Conservation (phyloP, 1,284 basidiomycete species). For the Papiliotrema laurentii region DNA sequence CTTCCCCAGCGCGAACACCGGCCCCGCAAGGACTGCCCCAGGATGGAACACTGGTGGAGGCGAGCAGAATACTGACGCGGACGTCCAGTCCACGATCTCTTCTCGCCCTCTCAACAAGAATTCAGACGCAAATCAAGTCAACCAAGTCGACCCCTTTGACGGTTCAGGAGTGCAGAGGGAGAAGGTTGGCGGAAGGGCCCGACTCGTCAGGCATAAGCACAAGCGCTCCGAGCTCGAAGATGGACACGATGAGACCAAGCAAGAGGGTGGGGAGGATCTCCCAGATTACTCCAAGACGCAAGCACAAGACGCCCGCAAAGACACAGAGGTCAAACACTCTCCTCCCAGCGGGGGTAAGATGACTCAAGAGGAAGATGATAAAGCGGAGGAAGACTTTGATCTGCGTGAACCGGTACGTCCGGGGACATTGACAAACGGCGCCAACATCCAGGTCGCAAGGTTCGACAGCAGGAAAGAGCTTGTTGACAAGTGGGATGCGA, state of each 20-base stretch:
- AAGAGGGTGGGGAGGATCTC: too few species aligned
- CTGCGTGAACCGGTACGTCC: not conserved
- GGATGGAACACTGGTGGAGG: too few species aligned
- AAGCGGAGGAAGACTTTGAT: not conserved
- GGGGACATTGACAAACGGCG: not conserved
- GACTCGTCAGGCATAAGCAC: not conserved
- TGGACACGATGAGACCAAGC: not conserved
- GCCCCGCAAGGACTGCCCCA: too few species aligned
- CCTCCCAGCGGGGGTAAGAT: not conserved
- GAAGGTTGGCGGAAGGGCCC: not conserved
- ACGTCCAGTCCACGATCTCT: too few species aligned
- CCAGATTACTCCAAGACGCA: too few species aligned
- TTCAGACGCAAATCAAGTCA: too few species aligned
- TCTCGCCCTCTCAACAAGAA: too few species aligned
- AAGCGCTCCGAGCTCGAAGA: too few species aligned
- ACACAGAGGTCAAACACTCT: conserved; percentile 5
- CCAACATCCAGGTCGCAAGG: conserved; percentile 7
- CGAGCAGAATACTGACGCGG: too few species aligned
- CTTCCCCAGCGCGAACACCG: too few species aligned
- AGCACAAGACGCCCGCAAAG: not conserved
- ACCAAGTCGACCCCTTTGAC: too few species aligned
- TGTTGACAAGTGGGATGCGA: conserved; percentile 23
- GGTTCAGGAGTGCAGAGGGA: not conserved
- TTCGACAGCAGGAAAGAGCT: conserved; percentile 15
- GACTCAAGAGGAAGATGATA: conserved; percentile 1